Evolutionary conservation across 2,329 filamentous ascomycete genomes (phyloP), one percentile per base, ranked within the genome.

Genomic region (Xylaria sp.): DNA sequence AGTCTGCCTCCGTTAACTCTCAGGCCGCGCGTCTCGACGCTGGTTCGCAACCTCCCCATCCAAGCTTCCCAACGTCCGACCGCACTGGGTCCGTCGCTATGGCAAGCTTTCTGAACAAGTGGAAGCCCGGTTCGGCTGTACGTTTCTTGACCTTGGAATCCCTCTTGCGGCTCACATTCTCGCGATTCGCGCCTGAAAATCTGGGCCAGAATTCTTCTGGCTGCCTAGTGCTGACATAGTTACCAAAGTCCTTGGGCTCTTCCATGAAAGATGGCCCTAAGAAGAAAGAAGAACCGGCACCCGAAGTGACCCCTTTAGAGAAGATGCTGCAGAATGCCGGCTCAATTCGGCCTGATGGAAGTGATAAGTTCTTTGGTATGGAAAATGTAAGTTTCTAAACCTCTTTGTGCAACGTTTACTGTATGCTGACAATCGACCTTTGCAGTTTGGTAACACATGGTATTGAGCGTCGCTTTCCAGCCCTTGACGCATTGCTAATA

Each of bases 301-400:
- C 82, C n/a, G 89, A 91, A 75, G 74, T 86, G 63, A 91, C 88
- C 1, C 88, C 89, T 2, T 75, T 91, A 66, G 87, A 90, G 75
- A 90, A 93, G 84, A 92, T 97, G 86, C 86, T 99, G 37, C 87
- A 90, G 75, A 91, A 93, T 81, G 90, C 93, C 68, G 94, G 94
- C 3, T 90, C 94, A 2, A 83, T 97, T 73, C 90, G 93, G 76
- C 85, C 87, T 74, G 94, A 98, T 81, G 96, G 96, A 63, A 97
- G 93, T 79, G 96, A 98, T 84, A 97, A 97, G 84, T 99, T 97
- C 84, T 98, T 97, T 82, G 96, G 96, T 18, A 91, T 98, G 80
- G 96, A 99, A 82, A 99, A 99, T 83, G 95, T 98, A 86, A 82
- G 72, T 69, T 64, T 70, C 63, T 53, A 18, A 40, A 25, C 42